Evolutionary conservation across 129 eudicot species (phyloP).

Genomic region (Oenanthe sinensis): DNA sequence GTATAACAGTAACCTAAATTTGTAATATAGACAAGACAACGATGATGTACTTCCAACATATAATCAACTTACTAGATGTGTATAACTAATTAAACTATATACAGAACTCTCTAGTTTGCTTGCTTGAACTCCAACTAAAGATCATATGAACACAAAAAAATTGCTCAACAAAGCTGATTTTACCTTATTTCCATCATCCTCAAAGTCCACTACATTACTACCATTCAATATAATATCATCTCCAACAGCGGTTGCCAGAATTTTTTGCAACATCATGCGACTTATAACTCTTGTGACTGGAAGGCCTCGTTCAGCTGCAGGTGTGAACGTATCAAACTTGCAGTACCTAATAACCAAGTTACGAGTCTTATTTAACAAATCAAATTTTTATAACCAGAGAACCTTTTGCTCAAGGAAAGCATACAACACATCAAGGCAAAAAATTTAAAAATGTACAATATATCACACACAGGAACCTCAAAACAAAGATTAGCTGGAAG

Average conservation of each 20-base stretch:
- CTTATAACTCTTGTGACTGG: conserved; percentile 96
- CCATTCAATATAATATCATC: conserved; percentile 71
- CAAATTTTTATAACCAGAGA: not conserved
- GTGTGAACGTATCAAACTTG: conserved; percentile 99
- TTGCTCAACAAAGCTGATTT: not conserved
- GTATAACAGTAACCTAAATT: conserved; percentile 65
- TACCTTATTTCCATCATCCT: conserved; percentile 84
- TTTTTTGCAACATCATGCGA: conserved; percentile 91
- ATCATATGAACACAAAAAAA: not conserved
- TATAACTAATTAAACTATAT: not conserved
- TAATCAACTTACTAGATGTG: not conserved
- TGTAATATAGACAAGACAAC: not conserved
- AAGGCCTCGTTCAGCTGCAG: conserved; percentile 93
- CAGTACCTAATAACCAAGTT: conserved; percentile 63
- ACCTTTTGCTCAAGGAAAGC: not conserved
- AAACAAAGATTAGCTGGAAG: not conserved
- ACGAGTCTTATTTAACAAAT: conserved; percentile 6
- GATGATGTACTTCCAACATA: not conserved
- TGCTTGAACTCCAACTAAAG: not conserved
- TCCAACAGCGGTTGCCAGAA: conserved; percentile 87
- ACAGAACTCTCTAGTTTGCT: not conserved
- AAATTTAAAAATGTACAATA: too few relatives aligned
- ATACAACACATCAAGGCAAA: not conserved
- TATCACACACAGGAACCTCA: not conserved
- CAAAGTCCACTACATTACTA: conserved; percentile 73